Evolutionary conservation across 106 monocot species (phyloP), one percentile per base, ranked within the genome.

Genomic region (Acanthochlamys bracteata): DNA sequence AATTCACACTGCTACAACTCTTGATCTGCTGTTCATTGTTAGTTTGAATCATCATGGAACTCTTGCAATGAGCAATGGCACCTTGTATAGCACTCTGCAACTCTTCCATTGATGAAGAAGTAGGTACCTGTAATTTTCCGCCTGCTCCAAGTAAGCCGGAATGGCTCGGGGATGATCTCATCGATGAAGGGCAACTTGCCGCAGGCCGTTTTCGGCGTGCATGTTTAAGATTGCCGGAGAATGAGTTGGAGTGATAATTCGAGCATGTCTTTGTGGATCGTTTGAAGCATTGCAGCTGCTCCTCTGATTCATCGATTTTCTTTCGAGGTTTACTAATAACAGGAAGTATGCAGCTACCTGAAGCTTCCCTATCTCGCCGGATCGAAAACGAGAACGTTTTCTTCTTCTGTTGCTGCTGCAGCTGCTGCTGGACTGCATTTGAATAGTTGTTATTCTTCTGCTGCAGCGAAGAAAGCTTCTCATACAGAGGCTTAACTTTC

Each of bases 21-120:
- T 33, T 33, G 33, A 33, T 33, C 33, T 33, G 33, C 33, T 33
- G 33, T 6, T 33, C 4, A 1, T 33, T 1, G 6, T 33, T 33
- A 33, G 33, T 33, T 33, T 33, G 33, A 6, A 33, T 33, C 59
- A 61, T 53, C 89, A 89, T 81, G 10, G 83, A 76, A 64, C 69
- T 83, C 83, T 93, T 93, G 69, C 93, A 93, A 59, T 93, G 89
- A 0, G 93, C 85, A 23, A 93, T 93, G 17, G 93, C 93, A 2
- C 89, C 89, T 49, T 93, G 82, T 24, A 93, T 86, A 3, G 93
- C 93, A 67, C 74, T 93, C 56, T 93, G 93, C 59, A 93, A 74
- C 75, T 93, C 93, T 74, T 89, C 89, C 89, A 93, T 93, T 0
- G 93, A 83, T 3, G 82, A 81, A 7, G 81, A 63, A 1, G 80